Conservation (phyloP, 495 filamentous ascomycete species). For the Alectoria sarmentosa region DNA sequence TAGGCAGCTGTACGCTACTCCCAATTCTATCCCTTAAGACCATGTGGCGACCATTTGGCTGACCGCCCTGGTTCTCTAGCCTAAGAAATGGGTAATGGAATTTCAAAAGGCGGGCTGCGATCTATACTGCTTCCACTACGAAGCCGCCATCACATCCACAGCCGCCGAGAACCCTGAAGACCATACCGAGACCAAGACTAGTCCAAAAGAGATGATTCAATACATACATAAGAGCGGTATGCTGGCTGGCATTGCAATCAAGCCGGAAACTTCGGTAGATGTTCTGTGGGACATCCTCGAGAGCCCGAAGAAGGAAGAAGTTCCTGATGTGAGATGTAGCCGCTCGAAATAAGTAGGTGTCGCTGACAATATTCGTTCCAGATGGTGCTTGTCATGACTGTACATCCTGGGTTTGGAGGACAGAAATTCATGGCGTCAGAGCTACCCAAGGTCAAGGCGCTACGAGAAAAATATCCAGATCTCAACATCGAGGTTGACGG, state of each 20-base stretch:
- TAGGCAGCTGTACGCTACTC: conserved; percentile 33
- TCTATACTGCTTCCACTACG: conserved; percentile 99
- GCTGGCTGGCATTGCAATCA: conserved; percentile 91
- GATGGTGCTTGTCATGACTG: conserved; percentile 99
- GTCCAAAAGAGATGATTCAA: conserved; percentile 73
- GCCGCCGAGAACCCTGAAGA: conserved; percentile 73
- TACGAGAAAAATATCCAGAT: conserved; percentile 78
- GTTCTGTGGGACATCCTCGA: conserved; percentile 89
- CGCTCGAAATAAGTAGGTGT: conserved; percentile 9
- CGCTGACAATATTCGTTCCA: conserved; percentile 32
- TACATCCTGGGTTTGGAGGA: conserved; percentile 94
- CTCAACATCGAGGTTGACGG: conserved; percentile 97
- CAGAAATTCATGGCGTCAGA: conserved; percentile 97
- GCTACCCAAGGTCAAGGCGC: conserved; percentile 82
- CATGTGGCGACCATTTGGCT: conserved; percentile 1
- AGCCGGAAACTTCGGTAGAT: conserved; percentile 82
- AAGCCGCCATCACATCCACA: conserved; percentile 80
- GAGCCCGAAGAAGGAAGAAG: conserved; percentile 58
- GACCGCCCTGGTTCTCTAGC: conserved; percentile 43
- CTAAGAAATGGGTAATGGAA: conserved; percentile 94
- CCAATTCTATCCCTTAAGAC: conserved; percentile 1
- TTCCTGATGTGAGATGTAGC: conserved; percentile 71
- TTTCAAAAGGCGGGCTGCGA: conserved; percentile 93
- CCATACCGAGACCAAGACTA: conserved; percentile 57
- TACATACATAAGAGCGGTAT: conserved; percentile 86